Evolutionary conservation across 495 filamentous ascomycete genomes (phyloP).

Genomic region (Neurospora sp.): DNA sequence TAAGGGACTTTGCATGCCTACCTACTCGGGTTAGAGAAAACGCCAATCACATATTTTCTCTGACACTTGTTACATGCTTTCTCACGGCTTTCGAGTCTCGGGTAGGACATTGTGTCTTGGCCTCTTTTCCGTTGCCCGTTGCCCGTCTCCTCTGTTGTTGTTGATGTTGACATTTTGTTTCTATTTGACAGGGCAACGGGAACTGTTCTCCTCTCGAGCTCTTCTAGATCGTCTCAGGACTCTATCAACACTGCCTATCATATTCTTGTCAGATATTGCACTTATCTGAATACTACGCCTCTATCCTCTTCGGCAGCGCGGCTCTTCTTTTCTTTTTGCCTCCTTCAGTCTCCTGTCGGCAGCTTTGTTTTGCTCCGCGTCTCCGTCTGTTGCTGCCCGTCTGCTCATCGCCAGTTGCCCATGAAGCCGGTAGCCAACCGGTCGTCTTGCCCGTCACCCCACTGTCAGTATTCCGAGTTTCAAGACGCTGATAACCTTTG

Average conservation of each 20-base stretch:
- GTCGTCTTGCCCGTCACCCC: background rate
- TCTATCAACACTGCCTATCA: background rate
- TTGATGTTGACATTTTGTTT: background rate
- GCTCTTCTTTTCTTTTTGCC: background rate
- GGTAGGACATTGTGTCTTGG: background rate
- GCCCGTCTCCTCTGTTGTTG: background rate
- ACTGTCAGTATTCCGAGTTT: no score
- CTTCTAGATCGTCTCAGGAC: background rate
- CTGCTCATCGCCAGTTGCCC: background rate
- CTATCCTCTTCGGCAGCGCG: background rate
- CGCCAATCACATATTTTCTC: background rate
- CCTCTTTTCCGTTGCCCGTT: background rate
- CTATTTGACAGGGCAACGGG: background rate
- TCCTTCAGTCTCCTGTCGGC: background rate
- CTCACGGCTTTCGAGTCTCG: background rate
- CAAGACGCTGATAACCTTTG: background rate
- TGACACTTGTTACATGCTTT: background rate
- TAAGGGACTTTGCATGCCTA: background rate
- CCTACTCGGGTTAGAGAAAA: background rate
- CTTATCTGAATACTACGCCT: background rate
- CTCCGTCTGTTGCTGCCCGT: background rate
- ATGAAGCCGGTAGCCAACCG: background rate
- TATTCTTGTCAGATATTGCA: background rate
- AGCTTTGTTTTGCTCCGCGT: constrained; percentile 3
- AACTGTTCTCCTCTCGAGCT: background rate